A percentile compares a stretch with the other conserved stretches of the same genome.
Conservation (phyloP, 805 yeast species). For the Starmera amethionina region DNA sequence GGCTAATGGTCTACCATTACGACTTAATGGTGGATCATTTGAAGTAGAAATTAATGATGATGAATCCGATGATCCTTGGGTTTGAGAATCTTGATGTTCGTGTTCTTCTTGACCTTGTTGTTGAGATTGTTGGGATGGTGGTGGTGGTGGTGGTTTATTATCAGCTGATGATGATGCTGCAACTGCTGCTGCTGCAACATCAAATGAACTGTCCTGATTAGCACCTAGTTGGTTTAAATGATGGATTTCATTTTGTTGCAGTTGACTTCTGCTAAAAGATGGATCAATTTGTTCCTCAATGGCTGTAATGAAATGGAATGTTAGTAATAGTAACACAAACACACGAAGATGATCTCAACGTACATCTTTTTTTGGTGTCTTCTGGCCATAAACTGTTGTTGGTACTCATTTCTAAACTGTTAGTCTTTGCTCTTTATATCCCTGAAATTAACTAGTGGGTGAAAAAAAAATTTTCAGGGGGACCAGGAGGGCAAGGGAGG, state of each 20-base stretch:
- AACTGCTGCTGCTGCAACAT: slow-evolving; percentile 29
- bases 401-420: neutral
- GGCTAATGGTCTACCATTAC: slow-evolving; percentile 31
- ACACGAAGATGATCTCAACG: neutral
- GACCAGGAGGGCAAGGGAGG: neutral
- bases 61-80: neutral
- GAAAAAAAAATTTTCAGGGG: neutral
- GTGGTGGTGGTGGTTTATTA: slow-evolving; percentile 2
- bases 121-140: too few relatives aligned
- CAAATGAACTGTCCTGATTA: slow-evolving; percentile 5
- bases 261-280: slow-evolving; percentile 13
- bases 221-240: slow-evolving; percentile 6
- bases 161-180: slow-evolving; percentile 9
- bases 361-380: neutral
- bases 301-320: neutral
- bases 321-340: too few relatives aligned
- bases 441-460: neutral
- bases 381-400: neutral
- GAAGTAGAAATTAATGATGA: neutral
- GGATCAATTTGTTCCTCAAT: slow-evolving; percentile 23
- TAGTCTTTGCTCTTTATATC: neutral
- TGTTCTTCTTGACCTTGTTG: neutral
- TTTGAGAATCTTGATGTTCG: slow-evolving; percentile 10
- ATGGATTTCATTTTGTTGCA: slow-evolving; percentile 7
- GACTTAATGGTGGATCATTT: slow-evolving; percentile 7